phyloP scores from a whole-genome alignment of 164 flowering plant species.

The Cinnamomum micranthum region DNA sequence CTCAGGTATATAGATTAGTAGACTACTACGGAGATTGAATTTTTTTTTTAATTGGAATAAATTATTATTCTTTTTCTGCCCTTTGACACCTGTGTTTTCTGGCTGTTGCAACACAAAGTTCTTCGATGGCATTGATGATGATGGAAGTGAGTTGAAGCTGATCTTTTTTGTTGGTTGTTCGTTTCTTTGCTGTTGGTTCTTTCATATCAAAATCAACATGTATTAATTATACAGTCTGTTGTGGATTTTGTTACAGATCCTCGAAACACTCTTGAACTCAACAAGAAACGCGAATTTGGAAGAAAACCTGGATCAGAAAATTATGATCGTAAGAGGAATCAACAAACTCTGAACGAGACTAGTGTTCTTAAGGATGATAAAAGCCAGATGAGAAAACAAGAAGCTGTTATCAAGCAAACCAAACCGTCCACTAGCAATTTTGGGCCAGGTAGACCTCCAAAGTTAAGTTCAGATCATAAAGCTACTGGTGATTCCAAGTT shows the following conservation, averaged over 20 bases:
- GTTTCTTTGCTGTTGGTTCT: slow-evolving; percentile 21
- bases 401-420: slow-evolving; percentile 32
- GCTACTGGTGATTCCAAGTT: slow-evolving; percentile 23
- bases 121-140: slow-evolving; percentile 95
- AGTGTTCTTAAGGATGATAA: slow-evolving; percentile 29
- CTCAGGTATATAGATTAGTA: slow-evolving; percentile 40
- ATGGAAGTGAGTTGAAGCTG: slow-evolving; percentile 76
- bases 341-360: slow-evolving; percentile 15
- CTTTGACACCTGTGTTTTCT: neutral
- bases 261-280: slow-evolving; percentile 46
- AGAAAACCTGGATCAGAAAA: slow-evolving; percentile 29
- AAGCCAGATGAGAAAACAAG: slow-evolving; percentile 16
- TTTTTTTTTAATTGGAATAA: neutral
- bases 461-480: slow-evolving; percentile 30
- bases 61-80: neutral
- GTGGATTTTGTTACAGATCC: slow-evolving; percentile 57
- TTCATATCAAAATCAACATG: slow-evolving; percentile 29
- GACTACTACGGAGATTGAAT: too few relatives aligned
- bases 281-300: slow-evolving; percentile 46
- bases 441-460: slow-evolving; percentile 54
- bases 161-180: neutral
- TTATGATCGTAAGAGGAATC: slow-evolving; percentile 28
- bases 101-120: slow-evolving; percentile 38
- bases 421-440: slow-evolving; percentile 34
- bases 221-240: slow-evolving; percentile 16